Percentiles rank a stretch among this genome's conserved stretches.
Conservation (phyloP, 805 yeast species). For the Ogataea zsoltii region DNA sequence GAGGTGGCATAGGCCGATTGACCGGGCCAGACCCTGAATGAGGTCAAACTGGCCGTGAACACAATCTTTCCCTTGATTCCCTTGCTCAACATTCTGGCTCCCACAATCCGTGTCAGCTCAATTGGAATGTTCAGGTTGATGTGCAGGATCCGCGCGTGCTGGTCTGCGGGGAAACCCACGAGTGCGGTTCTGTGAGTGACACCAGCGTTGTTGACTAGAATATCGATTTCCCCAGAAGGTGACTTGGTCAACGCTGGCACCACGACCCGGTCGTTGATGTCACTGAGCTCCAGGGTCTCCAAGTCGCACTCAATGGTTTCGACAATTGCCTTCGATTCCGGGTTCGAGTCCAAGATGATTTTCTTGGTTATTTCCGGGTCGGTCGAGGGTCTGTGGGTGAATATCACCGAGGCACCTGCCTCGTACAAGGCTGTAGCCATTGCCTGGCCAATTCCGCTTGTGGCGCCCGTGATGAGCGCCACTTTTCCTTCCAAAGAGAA, state of each 20-base stretch:
- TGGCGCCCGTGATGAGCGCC: conserved; percentile 51
- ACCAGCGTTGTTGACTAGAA: conserved; percentile 39
- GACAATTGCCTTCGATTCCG: conserved; percentile 29
- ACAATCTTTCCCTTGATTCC: conserved; percentile 40
- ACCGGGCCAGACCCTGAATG: conserved; percentile 42
- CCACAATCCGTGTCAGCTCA: conserved; percentile 39
- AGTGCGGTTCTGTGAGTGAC: conserved; percentile 35
- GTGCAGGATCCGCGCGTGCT: conserved; percentile 40
- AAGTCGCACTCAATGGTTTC: conserved; percentile 30
- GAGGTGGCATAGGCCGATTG: conserved; percentile 43
- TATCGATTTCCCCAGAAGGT: conserved; percentile 31
- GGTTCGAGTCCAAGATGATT: conserved; percentile 27
- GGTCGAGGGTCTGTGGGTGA: conserved; percentile 38
- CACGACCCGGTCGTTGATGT: conserved; percentile 32
- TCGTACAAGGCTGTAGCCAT: conserved; percentile 52
- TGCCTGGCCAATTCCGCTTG: conserved; percentile 55
- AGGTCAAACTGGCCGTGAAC: conserved; percentile 42
- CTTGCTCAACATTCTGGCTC: conserved; percentile 37
- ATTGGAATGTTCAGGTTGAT: conserved; percentile 43
- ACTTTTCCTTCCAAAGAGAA: conserved; percentile 42
- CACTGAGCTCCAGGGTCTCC: conserved; percentile 29
- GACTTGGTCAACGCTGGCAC: conserved; percentile 33
- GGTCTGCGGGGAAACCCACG: conserved; percentile 38
- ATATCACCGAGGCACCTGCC: conserved; percentile 44
- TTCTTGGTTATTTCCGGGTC: conserved; percentile 32